These are phyloP conservation scores for Candida mattraensis DNA, from an alignment of 805 yeast genomes.

Conservation along the genomic window DNA sequence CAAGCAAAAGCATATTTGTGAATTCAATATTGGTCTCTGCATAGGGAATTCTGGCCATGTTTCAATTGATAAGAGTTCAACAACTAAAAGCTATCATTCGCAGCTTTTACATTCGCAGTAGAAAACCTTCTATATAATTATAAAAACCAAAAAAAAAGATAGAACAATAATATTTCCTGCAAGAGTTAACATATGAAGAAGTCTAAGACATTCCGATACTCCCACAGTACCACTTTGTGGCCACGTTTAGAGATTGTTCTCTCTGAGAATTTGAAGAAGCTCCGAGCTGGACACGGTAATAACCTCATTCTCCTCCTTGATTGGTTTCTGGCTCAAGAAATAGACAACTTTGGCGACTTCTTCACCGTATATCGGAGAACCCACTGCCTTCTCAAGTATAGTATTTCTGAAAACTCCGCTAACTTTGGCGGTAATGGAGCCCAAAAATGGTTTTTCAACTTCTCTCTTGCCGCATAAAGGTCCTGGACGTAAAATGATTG, in stretches of 20 bases:
- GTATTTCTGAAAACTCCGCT: constrained; percentile 37
- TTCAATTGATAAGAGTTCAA: too few species aligned
- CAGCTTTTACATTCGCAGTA: too few species aligned
- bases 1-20: too few species aligned
- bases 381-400: constrained; percentile 29
- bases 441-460: constrained; percentile 38
- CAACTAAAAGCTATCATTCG: too few species aligned
- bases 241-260: constrained; percentile 7
- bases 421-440: constrained; percentile 32
- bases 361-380: constrained; percentile 56
- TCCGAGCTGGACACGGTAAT: constrained; percentile 22
- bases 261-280: constrained; percentile 22
- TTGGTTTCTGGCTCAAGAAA: constrained; percentile 24
- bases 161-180: too few species aligned
- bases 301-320: constrained; percentile 26
- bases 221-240: too few species aligned
- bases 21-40: too few species aligned
- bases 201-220: too few species aligned
- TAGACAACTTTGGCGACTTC: constrained; percentile 61
- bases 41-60: too few species aligned
- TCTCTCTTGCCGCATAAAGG: constrained; percentile 63
- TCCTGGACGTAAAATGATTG: constrained; percentile 81
- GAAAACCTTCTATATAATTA: too few species aligned
- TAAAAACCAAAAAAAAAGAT: too few species aligned
- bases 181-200: too few species aligned